Conservation (phyloP, 371 early-diverging fungal genomes). For the Rhizopus stolonifer region DNA sequence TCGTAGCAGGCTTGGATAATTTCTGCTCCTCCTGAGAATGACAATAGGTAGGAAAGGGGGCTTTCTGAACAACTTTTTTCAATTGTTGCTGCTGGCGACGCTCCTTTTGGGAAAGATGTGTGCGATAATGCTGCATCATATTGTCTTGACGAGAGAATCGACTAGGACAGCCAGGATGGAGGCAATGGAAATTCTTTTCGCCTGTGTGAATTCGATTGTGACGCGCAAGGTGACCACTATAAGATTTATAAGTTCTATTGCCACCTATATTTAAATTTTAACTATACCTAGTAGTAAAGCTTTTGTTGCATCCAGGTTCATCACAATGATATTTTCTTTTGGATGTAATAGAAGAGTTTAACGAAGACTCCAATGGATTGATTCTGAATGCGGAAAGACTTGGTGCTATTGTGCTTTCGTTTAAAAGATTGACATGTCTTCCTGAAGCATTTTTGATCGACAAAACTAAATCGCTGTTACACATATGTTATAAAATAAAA, state of each 20-base stretch:
- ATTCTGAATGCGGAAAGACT: not conserved
- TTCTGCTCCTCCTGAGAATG: conserved; percentile 17
- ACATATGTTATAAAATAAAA: not conserved
- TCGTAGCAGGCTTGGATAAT: conserved; percentile 14
- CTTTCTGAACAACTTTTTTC: conserved; percentile 1
- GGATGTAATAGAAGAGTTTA: not conserved
- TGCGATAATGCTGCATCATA: conserved; percentile 86
- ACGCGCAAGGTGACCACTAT: conserved; percentile 82
- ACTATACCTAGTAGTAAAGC: conserved; percentile 58
- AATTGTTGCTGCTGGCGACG: conserved; percentile 42
- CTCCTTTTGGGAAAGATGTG: conserved; percentile 70
- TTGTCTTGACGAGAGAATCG: conserved; percentile 85
- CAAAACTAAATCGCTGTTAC: conserved; percentile 4
- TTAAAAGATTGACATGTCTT: conserved; percentile 21
- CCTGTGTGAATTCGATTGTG: conserved; percentile 89
- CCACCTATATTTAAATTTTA: not conserved
- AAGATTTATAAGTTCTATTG: not conserved
- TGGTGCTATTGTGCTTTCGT: conserved; percentile 7
- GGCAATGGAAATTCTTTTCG: conserved; percentile 85
- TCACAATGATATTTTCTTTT: conserved; percentile 50
- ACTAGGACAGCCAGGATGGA: conserved; percentile 73
- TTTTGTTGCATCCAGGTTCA: conserved; percentile 54
- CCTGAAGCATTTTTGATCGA: conserved; percentile 24
- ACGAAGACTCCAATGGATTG: not conserved
- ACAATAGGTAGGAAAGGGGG: conserved; percentile 9